Evolutionary conservation across 345 rosid genomes (phyloP).

Genomic region (Conringia planisiliqua): DNA sequence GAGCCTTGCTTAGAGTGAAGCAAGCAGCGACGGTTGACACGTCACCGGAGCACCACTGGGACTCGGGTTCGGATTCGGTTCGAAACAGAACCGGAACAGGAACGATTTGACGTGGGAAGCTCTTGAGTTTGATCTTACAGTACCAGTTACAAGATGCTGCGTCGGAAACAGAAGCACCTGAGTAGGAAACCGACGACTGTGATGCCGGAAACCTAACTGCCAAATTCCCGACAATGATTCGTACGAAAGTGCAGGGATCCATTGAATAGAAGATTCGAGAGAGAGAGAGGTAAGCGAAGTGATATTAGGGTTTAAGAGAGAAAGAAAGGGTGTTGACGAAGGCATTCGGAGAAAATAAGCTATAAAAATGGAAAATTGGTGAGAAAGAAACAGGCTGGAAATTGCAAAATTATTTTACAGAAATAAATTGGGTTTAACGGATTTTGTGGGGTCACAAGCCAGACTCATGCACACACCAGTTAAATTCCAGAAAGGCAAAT

Average conservation of each 20-base stretch:
- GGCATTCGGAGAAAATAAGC: neutral
- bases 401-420: conserved; percentile 28
- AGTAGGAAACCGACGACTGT: conserved; percentile 21
- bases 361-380: neutral
- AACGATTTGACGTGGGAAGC: conserved; percentile 39
- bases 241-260: conserved; percentile 89
- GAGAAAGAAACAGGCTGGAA: conserved; percentile 57
- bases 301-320: conserved; percentile 25
- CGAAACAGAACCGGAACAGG: conserved; percentile 34
- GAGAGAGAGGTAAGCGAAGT: neutral
- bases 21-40: conserved; percentile 48
- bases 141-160: conserved; percentile 25
- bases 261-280: conserved; percentile 23
- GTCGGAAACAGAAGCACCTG: conserved; percentile 22
- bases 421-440: neutral
- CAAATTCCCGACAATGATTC: conserved; percentile 64
- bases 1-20: conserved; percentile 48
- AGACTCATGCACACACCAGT: neutral
- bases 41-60: neutral
- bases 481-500: neutral
- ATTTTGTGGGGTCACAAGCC: conserved; percentile 4
- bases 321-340: conserved; percentile 1
- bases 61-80: neutral
- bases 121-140: conserved; percentile 53
- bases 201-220: conserved; percentile 47